Base-by-base conservation (phyloP, 257 asterid genomes). In the Forsythia suspensa region DNA sequence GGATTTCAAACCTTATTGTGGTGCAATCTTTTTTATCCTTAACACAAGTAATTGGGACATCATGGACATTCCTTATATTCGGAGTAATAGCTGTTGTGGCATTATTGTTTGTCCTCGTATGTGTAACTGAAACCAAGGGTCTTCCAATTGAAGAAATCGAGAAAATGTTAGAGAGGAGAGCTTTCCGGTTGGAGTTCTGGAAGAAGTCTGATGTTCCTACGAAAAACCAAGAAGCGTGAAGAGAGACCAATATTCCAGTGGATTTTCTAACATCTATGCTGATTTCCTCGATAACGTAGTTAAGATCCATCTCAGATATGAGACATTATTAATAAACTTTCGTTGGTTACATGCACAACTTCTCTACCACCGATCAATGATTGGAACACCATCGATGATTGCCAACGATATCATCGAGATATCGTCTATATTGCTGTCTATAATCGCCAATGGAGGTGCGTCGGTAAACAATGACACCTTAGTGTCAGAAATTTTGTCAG, bases 111-210 rank as follows among this genome's bases (percentile, higher is more conserved):
- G 88, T 88, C 57, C 76, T 84, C 46, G 81, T 84, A 44, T 86
- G 81, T 42, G 88, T 84, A 73, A 89, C 88, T 16, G 87, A 88
- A 78, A 85, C 88, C 2, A 88, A 83, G 69, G 88, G 89, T 18
- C 89, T 85, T 36, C 89, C 77, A 4, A 75, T 85, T 21, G 91
- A 88, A 70, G 89, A 85, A 71, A 80, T 88, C n/a, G 91, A 85
- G 82, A 74, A 83, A 72, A 79, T 85, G 82, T 71, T 87, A 71
- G 87, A 79, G 65, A 79, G 37, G 10, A 79, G 83, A 73, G 74
- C 81, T 80, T 63, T 84, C 76, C 79, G 65, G 69, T 70, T 86
- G 63, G 79, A 77, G 37, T 86, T 86, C 43, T 86, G 87, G 87
- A 79, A 74, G 70, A 76, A n/a, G 76, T 46, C 67, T 41, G 76